Percentiles rank a stretch among this genome's conserved stretches.
Conservation (phyloP, 2,329 filamentous ascomycete species). For the Fusarium protoensiforme region DNA sequence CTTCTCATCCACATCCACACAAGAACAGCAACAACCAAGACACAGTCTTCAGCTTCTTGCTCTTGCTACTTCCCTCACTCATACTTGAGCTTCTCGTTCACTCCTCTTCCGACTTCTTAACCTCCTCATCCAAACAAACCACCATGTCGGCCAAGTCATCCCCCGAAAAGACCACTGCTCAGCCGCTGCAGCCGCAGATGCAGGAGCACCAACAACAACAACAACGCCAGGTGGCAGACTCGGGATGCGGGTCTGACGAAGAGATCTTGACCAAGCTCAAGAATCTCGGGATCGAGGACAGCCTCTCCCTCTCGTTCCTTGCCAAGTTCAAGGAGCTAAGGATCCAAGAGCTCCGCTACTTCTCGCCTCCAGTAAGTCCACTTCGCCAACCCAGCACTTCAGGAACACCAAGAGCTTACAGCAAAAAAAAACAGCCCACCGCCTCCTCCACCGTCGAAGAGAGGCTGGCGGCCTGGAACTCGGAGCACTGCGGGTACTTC, state of each 20-base stretch:
- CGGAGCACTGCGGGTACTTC: not conserved
- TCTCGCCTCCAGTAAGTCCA: not conserved
- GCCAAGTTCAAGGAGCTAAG: not conserved
- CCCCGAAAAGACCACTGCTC: not conserved
- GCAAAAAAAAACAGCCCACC: not conserved
- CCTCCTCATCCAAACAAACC: not conserved
- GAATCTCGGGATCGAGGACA: not conserved
- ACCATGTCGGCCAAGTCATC: not conserved
- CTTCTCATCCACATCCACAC: not conserved
- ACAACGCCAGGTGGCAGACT: not conserved
- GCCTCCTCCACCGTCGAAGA: not conserved
- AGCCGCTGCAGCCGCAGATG: not conserved
- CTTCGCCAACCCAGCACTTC: not conserved
- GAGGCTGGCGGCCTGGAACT: not conserved
- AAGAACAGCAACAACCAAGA: not conserved
- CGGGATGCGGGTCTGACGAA: not conserved
- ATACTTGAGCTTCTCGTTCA: not conserved
- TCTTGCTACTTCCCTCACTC: not conserved
- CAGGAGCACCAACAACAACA: not conserved
- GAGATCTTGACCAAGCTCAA: not conserved
- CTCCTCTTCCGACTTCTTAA: not conserved
- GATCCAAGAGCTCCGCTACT: not conserved
- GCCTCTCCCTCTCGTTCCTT: not conserved
- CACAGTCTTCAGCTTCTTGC: not conserved
- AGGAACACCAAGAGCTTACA: not conserved